Base-by-base conservation (phyloP, 2,329 filamentous ascomycete genomes). In the Ceratocystis eucalypticola region DNA sequence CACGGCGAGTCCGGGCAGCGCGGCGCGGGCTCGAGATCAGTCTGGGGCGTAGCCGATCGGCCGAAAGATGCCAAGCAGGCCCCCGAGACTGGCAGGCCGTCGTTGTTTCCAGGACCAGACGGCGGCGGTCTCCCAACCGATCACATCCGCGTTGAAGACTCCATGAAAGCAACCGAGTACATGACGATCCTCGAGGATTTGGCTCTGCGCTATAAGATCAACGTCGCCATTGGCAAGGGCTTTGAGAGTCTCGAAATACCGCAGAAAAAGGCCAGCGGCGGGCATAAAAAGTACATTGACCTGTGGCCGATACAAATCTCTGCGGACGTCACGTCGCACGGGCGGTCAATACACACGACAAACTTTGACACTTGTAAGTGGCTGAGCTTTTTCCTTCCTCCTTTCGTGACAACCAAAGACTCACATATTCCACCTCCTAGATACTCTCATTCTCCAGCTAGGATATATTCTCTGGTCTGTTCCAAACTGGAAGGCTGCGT, bases 281-380 rank as follows among this genome's bases (percentile, higher is more conserved):
- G 22, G 3, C 78, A 77, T 3, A 93, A 93, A 72, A 89, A 85
- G 71, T 93, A 87, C 71, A 89, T 96, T 69, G 91, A 96, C 72
- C 77, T 96, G 3, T 96, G 91, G 91, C 91, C 91, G 0, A 94
- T 96, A 65, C 91, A 96, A 70, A 96, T 96, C 89, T 93, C 90
- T 5, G 90, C 90, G 0, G 89, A 93, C 71, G 83, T 94, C 44
- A 83, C 84, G 0, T 79, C 87, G 0, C 85, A 87, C 69, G 81
- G 80, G 0, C 83, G 84, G 72, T 85, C 80, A 69, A 80, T 94
- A 5, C 75, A 93, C 65, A 95, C 91, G 0, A 94, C 89, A 0
- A 96, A 96, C 70, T 95, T 96, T 73, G 91, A 96, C 74, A 96
- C 91, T 0, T 95, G 91, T 81, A 84, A 75, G 82, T 75, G 12